phyloP scores from a whole-genome alignment of 139 green algal species.

The Penium margaritaceum region DNA sequence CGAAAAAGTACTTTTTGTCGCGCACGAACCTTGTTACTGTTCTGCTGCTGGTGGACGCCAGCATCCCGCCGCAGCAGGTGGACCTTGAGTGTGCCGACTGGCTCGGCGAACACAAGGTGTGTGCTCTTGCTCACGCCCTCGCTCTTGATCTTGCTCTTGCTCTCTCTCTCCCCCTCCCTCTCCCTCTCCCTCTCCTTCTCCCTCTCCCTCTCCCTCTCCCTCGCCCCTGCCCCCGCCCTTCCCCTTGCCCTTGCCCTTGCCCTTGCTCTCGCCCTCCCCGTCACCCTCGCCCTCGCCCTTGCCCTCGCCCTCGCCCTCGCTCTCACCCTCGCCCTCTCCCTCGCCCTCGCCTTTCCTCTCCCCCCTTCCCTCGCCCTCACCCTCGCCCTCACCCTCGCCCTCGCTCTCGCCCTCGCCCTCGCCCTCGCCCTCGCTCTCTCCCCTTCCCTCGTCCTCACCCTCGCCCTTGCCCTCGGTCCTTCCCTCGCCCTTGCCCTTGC shows the following conservation, averaged over 20 bases:
- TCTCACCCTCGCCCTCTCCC: too few relatives aligned
- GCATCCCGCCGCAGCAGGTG: conserved; percentile 67
- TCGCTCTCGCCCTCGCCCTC: too few relatives aligned
- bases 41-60: conserved; percentile 83
- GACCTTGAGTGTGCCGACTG: conserved; percentile 76
- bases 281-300: neutral
- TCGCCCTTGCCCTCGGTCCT: too few relatives aligned
- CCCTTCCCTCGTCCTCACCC: too few relatives aligned
- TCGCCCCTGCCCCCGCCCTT: neutral
- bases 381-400: neutral
- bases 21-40: conserved; percentile 74
- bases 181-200: neutral
- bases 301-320: too few relatives aligned
- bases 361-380: neutral
- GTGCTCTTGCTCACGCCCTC: neutral
- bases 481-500: too few relatives aligned
- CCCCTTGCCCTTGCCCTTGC: neutral
- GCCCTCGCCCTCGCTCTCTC: too few relatives aligned
- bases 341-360: neutral
- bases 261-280: neutral
- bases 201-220: neutral
- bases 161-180: neutral
- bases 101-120: conserved; percentile 58
- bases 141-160: neutral
- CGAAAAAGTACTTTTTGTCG: conserved; percentile 73